Base-by-base conservation (phyloP, 2,329 filamentous ascomycete species). In the Fusarium sterilihyphosum region DNA sequence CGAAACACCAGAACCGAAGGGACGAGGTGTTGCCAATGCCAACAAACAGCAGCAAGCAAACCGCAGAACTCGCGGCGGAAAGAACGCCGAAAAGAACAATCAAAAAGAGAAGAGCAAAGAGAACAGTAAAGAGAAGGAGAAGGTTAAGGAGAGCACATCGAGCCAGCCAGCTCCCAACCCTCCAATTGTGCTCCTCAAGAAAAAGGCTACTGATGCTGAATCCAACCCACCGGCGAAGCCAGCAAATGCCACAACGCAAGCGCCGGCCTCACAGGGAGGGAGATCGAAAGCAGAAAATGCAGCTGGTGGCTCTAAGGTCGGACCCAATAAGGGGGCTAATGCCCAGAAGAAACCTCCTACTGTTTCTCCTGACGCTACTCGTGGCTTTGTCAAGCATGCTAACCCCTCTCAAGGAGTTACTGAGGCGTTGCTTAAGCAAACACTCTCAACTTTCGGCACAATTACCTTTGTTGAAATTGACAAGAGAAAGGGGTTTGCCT, bases 331-430 rank as follows among this genome's bases (percentile, higher is more conserved):
- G 66, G 56, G 70, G 6, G 58, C 71, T 13, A 67, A 67, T n/a
- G 54, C 78, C 10, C 81, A 83, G 68, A 84, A 83, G 76, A 84
- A 83, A 65, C 12, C 76, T 7, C 26, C 80, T 8, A 44, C 65
- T 8, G 77, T 82, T 17, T 78, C 78, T 13, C 63, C 79, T 35
- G 87, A 88, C 16, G 88, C 88, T 13, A 90, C 88, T 22, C 92
- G 93, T 56, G 93, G 91, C 26, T 95, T 95, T 79, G 85, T 95
- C 70, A 95, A 95, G 82, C 92, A 95, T 77, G 93, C 92, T 59
- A 98, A 97, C 80, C 91, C 94, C 17, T 96, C 95, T 0, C 96
- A 98, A 80, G 96, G 96, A 20, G 93, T 98, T 53, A 98, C 94
- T 0, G 96, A 98, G 79, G 85, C 92, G 0, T 84, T 95, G 0